A percentile compares a stretch with the other conserved stretches of the same genome.
Conservation (phyloP, 768 basidiomycete species). For the Rossbeevera mucosa region DNA sequence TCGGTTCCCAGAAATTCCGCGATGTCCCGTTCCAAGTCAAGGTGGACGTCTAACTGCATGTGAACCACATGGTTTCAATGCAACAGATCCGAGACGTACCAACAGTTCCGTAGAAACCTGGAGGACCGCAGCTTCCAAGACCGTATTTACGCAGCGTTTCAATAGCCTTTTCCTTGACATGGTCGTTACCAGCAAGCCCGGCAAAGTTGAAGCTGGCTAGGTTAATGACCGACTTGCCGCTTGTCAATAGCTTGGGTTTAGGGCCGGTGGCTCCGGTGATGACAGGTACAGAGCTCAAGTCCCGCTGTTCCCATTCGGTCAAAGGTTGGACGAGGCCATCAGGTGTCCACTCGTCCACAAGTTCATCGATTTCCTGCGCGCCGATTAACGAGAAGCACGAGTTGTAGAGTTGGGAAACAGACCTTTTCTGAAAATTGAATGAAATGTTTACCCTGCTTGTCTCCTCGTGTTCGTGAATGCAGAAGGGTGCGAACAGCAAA, state of each 20-base stretch:
- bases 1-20: constrained; percentile 90
- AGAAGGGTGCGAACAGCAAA: constrained; percentile 90
- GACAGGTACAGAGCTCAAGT: constrained; percentile 72
- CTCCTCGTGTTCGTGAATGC: constrained; percentile 83
- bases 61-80: background rate
- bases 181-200: constrained; percentile 83
- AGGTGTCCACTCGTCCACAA: constrained; percentile 93
- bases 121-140: constrained; percentile 91
- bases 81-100: constrained; percentile 48
- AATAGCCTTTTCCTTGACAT: constrained; percentile 79
- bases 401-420: constrained; percentile 8
- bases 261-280: constrained; percentile 78
- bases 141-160: constrained; percentile 87
- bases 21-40: constrained; percentile 82
- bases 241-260: constrained; percentile 70
- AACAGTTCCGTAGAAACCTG: constrained; percentile 94
- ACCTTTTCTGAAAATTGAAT: constrained; percentile 91
- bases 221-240: constrained; percentile 75
- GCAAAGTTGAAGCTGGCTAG: constrained; percentile 90
- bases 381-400: background rate
- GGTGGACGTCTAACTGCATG: constrained; percentile 72
- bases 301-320: constrained; percentile 52
- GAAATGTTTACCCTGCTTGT: constrained; percentile 80
- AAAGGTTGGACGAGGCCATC: constrained; percentile 73
- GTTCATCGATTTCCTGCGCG: constrained; percentile 86